Base-by-base conservation (phyloP, 257 asterid species). In the Avicennia marina region DNA sequence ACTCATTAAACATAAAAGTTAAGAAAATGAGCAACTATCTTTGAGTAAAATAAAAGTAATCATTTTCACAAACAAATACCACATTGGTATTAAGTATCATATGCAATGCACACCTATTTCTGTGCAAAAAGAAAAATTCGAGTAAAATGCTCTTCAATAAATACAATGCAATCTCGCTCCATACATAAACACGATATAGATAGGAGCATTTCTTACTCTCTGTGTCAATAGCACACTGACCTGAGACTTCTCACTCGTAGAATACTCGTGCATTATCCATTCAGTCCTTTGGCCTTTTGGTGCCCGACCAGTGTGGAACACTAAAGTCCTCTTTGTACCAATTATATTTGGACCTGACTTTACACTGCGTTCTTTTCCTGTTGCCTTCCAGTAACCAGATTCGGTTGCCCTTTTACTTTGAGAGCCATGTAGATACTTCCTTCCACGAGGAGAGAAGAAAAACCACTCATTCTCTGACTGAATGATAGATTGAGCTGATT, bases 201-300 rank as follows among this genome's bases (percentile, higher is more conserved):
- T n/a, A n/a, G n/a, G n/a, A n/a, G n/a, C n/a, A n/a, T n/a, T n/a
- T n/a, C n/a, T n/a, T 44, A 11, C 42, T 12, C 50, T 44, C 26
- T 11, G n/a, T 11, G 7, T 10, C 24, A 56, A 43, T 27, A 13
- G 41, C 13, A 20, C 44, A 43, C 51, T 52, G 44, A 82, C 90
- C 83, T 85, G 77, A 32, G 98, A 71, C 65, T 63, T 79, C 2
- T 75, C 85, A 11, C 2, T 68, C 46, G 81, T 74, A 51, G 81
- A 76, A 51, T 81, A 91, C 76, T 91, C 96, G 4, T 91, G 90
- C 98, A 91, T 91, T 65, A 88, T 81, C 98, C 98, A 91, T 56
- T 83, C 95, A 0, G 96, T 91, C 26, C 96, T 71, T 57, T 78
- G 90, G 33, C 98, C 96, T 64, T 65, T 85, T 0, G 97, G 95